Evolutionary conservation across 345 rosid genomes (phyloP), one percentile per base, ranked within the genome.

Genomic region (Boechera stricta): DNA sequence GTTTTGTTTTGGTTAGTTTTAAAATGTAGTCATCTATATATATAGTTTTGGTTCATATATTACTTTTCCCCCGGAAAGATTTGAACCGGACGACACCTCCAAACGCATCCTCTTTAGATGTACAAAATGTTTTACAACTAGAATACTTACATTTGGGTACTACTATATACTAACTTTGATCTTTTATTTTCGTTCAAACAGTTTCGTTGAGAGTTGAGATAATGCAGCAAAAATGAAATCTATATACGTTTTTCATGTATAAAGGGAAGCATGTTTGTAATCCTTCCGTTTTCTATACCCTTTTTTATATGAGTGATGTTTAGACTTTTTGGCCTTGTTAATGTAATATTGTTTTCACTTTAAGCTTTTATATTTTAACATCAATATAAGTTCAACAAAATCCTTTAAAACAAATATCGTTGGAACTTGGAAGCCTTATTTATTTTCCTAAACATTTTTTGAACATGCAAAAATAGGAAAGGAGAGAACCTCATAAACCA

Each of bases 401-500:
- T 36, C 29, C 29, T 2, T 28, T 28, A 28, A 28, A 59, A 59
- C 5, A 35, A 31, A n/a, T 56, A 7, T 71, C 11, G 42, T 5
- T 36, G 28, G 45, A 51, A 4, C 32, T 5, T 36, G 28, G 45
- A 51, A 4, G 6, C 77, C 39, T 26, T 38, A 4, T 15, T 29
- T n/a, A 38, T 69, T 39, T n/a, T 7, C n/a, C 21, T 29, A 26
- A 6, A 4, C 32, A 3, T 24, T 6, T 33, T 3, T 74, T 44
- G 15, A 67, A 59, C 73, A 68, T 61, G 38, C 74, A 49, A 52
- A 59, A 29, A 6, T 16, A 51, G 5, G 9, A 28, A 55, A 56
- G 4, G 3, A 32, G n/a, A 47, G 10, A 41, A 39, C 6, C 5
- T 7, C 51, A 26, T 63, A 57, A 55, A 63, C 28, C 49, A 18